Evolutionary conservation across 2,329 filamentous ascomycete species (phyloP).

Genomic region (Fusarium sp.): DNA sequence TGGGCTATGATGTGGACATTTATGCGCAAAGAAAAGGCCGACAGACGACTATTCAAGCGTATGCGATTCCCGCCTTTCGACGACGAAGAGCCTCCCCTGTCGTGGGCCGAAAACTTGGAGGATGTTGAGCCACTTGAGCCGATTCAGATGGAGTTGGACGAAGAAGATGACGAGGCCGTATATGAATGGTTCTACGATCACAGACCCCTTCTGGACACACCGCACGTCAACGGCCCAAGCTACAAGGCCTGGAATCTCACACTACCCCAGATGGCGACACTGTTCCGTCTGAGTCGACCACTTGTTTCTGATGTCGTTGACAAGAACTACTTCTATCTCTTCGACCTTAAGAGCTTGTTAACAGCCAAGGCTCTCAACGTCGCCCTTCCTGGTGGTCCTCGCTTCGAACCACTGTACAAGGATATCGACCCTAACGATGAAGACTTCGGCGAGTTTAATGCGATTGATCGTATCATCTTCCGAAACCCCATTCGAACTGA

Average conservation of each 20-base stretch:
- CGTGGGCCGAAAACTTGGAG: slow-evolving; percentile 98
- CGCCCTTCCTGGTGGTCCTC: slow-evolving; percentile 94
- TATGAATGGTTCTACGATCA: slow-evolving; percentile 99
- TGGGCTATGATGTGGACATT: slow-evolving; percentile 99
- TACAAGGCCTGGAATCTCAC: slow-evolving; percentile 96
- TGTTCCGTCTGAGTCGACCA: slow-evolving; percentile 91
- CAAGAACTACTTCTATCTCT: slow-evolving; percentile 98
- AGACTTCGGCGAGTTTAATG: slow-evolving; percentile 99
- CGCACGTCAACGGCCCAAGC: slow-evolving; percentile 94
- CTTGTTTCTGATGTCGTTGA: slow-evolving; percentile 92
- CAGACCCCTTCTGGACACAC: slow-evolving; percentile 86
- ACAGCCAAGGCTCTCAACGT: slow-evolving; percentile 98
- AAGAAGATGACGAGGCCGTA: slow-evolving; percentile 89
- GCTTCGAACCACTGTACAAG: slow-evolving; percentile 97
- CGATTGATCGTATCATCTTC: slow-evolving; percentile 99
- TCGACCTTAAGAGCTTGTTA: slow-evolving; percentile 92
- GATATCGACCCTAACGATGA: slow-evolving; percentile 99
- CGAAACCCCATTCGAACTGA: slow-evolving; percentile 93
- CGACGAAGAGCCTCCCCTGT: slow-evolving; percentile 96
- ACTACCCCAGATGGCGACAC: slow-evolving; percentile 92
- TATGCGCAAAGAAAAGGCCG: slow-evolving; percentile 98
- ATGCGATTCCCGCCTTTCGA: slow-evolving; percentile 99
- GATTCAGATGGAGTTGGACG: slow-evolving; percentile 98
- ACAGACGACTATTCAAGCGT: slow-evolving; percentile 93
- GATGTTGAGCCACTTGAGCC: slow-evolving; percentile 97